Base-by-base conservation (phyloP, 2,329 filamentous ascomycete genomes). In the Xylaria digitata region DNA sequence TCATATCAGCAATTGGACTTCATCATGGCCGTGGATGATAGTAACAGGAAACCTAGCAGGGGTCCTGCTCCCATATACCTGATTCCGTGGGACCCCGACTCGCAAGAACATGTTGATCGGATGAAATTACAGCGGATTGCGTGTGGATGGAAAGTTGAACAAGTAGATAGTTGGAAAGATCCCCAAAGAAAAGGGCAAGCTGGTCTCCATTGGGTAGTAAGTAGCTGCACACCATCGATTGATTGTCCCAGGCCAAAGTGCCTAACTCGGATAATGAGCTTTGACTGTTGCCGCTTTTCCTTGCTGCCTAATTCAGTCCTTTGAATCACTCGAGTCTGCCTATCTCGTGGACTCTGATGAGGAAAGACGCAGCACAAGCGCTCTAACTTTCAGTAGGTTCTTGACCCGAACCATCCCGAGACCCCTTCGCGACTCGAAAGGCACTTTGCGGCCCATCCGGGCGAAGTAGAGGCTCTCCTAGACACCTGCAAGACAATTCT, bases 1-100 rank as follows among this genome's bases (percentile, higher is more conserved):
- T n/a, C 6, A 37, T 37, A 13, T n/a, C 1, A 37, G 15, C 17
- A 11, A 30, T 34, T 45, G 3, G 21, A 48, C 8, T n/a, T 49
- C n/a, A 26, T 49, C 13, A 63, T 65, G 56, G 5, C 60, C 1
- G 26, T 48, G 6, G 26, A 57, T 7, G 32, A 34, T 6, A 46
- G 53, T 8, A 37, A 15, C 1, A 15, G n/a, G 15, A 64, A 40
- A 23, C 1, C 37, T 9, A 30, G 30, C 11, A 19, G 53, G 7
- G 30, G 37, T 13, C 21, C 43, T 13, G 23, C 30, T 49, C 34
- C 68, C 13, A 23, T 64, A 6, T 67, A 60, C 48, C 54, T 72
- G 11, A 58, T 72, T 17, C 70, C 70, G 1, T 72, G 69, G 69
- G 70, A 72, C n/a, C 69, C 70, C 5, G 63, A 72, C 34, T 72